phyloP scores from a whole-genome alignment of 2,329 filamentous ascomycete genomes.

The Colletotrichum kahawae region DNA sequence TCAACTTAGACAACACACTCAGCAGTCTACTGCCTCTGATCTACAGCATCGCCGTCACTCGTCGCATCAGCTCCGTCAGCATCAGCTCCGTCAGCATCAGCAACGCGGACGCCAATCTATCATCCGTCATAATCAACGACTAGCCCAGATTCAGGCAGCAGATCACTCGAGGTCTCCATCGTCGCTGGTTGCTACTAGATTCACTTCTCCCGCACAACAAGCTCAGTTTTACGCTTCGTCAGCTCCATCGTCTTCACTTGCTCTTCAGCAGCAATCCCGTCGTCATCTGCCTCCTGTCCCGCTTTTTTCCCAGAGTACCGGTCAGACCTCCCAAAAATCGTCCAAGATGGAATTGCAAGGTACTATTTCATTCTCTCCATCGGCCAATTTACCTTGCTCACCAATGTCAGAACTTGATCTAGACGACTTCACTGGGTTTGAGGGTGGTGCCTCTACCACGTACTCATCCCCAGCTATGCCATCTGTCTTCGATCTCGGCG shows the following conservation, averaged over 20 bases:
- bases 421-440: slow-evolving; percentile 63
- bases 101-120: slow-evolving; percentile 40
- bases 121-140: slow-evolving; percentile 58
- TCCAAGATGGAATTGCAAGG: slow-evolving; percentile 63
- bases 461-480: slow-evolving; percentile 60
- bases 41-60: slow-evolving; percentile 48
- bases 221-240: slow-evolving; percentile 72
- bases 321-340: slow-evolving; percentile 50
- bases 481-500: slow-evolving; percentile 56
- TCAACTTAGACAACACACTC: slow-evolving; percentile 46
- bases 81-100: slow-evolving; percentile 47
- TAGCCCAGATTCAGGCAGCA: slow-evolving; percentile 64
- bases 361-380: slow-evolving; percentile 38
- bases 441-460: slow-evolving; percentile 52
- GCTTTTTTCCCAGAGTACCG: slow-evolving; percentile 67
- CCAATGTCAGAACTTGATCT: slow-evolving; percentile 45
- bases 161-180: slow-evolving; percentile 58
- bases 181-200: slow-evolving; percentile 62
- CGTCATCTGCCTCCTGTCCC: slow-evolving; percentile 70
- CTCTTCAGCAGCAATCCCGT: slow-evolving; percentile 59
- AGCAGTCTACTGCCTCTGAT: slow-evolving; percentile 36
- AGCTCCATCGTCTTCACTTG: slow-evolving; percentile 64
- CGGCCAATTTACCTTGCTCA: background rate
- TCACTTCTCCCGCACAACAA: slow-evolving; percentile 47
- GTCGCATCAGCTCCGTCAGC: slow-evolving; percentile 48